Evolutionary conservation across 2,329 filamentous ascomycete species (phyloP).

Genomic region (Biscogniauxia mediterranea): DNA sequence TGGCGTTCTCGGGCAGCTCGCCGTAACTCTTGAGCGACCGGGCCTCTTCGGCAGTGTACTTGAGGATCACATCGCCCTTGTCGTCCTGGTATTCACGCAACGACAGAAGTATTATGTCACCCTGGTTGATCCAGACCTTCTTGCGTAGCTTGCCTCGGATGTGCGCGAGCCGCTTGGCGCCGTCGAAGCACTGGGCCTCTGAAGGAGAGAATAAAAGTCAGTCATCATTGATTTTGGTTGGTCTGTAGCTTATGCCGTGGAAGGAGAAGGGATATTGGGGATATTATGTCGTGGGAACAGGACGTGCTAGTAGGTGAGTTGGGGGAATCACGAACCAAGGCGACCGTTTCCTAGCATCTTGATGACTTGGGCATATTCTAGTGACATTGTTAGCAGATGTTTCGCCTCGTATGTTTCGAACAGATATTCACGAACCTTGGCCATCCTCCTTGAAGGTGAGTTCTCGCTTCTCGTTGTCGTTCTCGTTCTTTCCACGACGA

Average conservation of each 20-base stretch:
- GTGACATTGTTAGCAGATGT: conserved; percentile 2
- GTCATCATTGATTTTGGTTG: not conserved
- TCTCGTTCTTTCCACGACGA: conserved; percentile 98
- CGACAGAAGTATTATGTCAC: conserved; percentile 86
- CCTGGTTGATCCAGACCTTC: conserved; percentile 99
- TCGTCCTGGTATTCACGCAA: conserved; percentile 92
- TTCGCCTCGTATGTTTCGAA: not conserved
- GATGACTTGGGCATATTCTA: conserved; percentile 68
- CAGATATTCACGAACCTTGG: conserved; percentile 56
- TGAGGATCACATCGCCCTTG: conserved; percentile 90
- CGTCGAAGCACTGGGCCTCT: conserved; percentile 93
- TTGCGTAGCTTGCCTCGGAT: conserved; percentile 96
- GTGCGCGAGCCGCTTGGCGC: conserved; percentile 76
- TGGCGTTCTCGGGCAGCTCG: conserved; percentile 93
- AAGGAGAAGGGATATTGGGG: not conserved
- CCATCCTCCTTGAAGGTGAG: conserved; percentile 98
- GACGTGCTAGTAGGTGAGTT: not conserved
- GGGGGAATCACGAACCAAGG: conserved; percentile 40
- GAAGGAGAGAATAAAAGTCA: not conserved
- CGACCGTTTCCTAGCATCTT: conserved; percentile 98
- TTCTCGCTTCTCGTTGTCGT: conserved; percentile 98
- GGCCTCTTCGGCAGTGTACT: conserved; percentile 95
- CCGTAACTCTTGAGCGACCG: conserved; percentile 94
- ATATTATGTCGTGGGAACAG: not conserved
- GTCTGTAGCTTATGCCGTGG: not conserved